Conservation (phyloP, 2,329 filamentous ascomycete genomes). For the Anthostomella pinea region DNA sequence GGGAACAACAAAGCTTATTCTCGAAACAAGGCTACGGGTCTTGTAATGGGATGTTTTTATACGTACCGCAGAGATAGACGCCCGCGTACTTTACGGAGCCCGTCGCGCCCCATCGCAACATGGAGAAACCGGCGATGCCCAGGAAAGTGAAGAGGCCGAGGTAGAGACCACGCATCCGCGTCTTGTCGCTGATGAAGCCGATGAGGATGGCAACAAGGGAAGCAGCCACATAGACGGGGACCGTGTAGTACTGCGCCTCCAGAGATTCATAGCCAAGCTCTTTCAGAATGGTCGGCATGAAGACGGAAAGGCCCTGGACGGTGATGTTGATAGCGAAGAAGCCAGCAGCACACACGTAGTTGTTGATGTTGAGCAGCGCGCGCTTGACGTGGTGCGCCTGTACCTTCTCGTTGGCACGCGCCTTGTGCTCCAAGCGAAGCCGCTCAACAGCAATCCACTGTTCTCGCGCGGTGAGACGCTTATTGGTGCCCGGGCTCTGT, state of each 20-base stretch:
- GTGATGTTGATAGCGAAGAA: constrained; percentile 62
- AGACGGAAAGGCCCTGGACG: constrained; percentile 52
- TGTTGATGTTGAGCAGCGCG: constrained; percentile 55
- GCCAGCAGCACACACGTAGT: constrained; percentile 55
- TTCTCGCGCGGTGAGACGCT: constrained; percentile 51
- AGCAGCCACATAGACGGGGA: constrained; percentile 43
- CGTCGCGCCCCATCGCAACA: constrained; percentile 44
- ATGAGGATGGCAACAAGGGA: constrained; percentile 39
- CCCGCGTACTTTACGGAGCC: constrained; percentile 43
- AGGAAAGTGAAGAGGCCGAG: constrained; percentile 39
- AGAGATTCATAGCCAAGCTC: constrained; percentile 40
- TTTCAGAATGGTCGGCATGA: constrained; percentile 46
- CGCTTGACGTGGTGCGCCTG: constrained; percentile 46
- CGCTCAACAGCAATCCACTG: constrained; percentile 51
- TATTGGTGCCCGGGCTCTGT: constrained; percentile 44
- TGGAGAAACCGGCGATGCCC: constrained; percentile 49
- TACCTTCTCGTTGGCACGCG: constrained; percentile 45
- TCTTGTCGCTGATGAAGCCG: constrained; percentile 41
- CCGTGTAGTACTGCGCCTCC: constrained; percentile 42
- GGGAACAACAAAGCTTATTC: too few relatives aligned
- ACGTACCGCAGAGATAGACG: constrained; percentile 54
- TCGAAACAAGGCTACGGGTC: too few relatives aligned
- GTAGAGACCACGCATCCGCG: constrained; percentile 40
- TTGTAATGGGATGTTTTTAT: too few relatives aligned
- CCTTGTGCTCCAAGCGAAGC: constrained; percentile 47